Percentiles rank a stretch among this genome's conserved stretches.
These are phyloP conservation scores for Pleurotus djamor DNA, from an alignment of 768 basidiomycete genomes.

Conservation along the genomic window DNA sequence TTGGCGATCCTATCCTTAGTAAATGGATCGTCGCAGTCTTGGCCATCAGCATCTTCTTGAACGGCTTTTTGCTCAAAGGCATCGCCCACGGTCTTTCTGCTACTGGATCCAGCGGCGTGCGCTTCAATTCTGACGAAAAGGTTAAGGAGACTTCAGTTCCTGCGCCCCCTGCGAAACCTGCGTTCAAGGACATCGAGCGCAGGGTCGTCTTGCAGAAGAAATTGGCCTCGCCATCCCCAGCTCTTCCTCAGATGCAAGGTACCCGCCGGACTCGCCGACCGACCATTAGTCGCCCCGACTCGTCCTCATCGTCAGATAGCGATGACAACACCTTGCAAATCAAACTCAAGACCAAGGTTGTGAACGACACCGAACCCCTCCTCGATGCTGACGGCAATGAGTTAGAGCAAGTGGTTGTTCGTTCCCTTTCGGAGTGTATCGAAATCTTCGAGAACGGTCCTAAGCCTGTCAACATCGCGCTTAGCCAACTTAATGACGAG, in stretches of 20 bases:
- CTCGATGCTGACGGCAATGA: background rate
- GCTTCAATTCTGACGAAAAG: slow-evolving; percentile 18
- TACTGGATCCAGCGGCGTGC: slow-evolving; percentile 15
- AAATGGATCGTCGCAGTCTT: slow-evolving; percentile 95
- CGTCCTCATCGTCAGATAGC: background rate
- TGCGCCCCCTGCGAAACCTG: background rate
- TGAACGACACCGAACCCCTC: background rate
- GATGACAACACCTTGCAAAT: background rate
- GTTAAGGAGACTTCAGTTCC: slow-evolving; percentile 16
- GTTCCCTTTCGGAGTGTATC: slow-evolving; percentile 78
- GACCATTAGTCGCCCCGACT: background rate
- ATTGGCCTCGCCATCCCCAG: background rate
- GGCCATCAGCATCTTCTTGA: slow-evolving; percentile 82
- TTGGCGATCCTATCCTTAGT: slow-evolving; percentile 89
- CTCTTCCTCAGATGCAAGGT: background rate
- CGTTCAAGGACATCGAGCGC: background rate
- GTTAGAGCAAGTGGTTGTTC: slow-evolving; percentile 14
- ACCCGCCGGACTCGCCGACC: background rate
- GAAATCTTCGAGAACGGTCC: slow-evolving; percentile 78
- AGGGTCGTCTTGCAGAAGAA: background rate
- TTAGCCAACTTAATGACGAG: slow-evolving; percentile 79
- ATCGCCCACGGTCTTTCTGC: slow-evolving; percentile 57
- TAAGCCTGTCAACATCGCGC: slow-evolving; percentile 50
- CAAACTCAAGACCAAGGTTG: background rate
- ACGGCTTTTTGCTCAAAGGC: slow-evolving; percentile 90